Percentiles rank a stretch among this genome's conserved stretches.
phyloP scores from a whole-genome alignment of 148 eudicot species.

The Fagopyrum homotropicum region DNA sequence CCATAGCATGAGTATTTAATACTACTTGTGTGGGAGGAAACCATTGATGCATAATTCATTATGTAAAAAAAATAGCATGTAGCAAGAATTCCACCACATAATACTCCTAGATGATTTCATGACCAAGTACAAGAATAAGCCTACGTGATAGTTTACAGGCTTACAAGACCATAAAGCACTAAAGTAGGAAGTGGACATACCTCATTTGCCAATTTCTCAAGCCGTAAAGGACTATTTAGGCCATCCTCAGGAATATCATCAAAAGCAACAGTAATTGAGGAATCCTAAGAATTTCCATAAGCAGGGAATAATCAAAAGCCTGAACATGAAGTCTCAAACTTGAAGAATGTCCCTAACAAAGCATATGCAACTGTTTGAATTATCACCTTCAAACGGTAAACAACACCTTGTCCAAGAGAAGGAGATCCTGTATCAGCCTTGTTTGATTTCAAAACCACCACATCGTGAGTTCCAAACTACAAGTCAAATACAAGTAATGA shows the following conservation, averaged over 20 bases:
- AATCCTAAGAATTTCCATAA: slow-evolving; percentile 49
- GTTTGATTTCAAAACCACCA: slow-evolving; percentile 79
- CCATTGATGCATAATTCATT: background rate
- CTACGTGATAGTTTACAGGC: background rate
- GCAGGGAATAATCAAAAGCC: slow-evolving; percentile 13
- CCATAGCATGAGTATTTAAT: background rate
- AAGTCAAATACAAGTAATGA: slow-evolving; percentile 6
- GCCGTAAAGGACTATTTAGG: slow-evolving; percentile 73
- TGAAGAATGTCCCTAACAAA: background rate
- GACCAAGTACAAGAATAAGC: background rate
- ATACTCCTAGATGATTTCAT: background rate
- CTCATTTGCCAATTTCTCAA: slow-evolving; percentile 96
- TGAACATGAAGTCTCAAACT: slow-evolving; percentile 2
- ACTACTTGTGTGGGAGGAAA: background rate
- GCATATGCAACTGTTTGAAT: background rate
- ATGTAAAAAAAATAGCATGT: background rate
- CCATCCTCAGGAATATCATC: slow-evolving; percentile 97
- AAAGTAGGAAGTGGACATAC: slow-evolving; percentile 21
- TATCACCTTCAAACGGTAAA: slow-evolving; percentile 88
- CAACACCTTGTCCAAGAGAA: slow-evolving; percentile 92
- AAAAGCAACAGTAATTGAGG: slow-evolving; percentile 85
- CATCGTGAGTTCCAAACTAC: slow-evolving; percentile 98
- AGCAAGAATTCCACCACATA: background rate
- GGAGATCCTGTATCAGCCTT: slow-evolving; percentile 81
- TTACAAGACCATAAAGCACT: background rate